Evolutionary conservation across 257 asterid genomes (phyloP).

Genomic region (Solanum commersonii): DNA sequence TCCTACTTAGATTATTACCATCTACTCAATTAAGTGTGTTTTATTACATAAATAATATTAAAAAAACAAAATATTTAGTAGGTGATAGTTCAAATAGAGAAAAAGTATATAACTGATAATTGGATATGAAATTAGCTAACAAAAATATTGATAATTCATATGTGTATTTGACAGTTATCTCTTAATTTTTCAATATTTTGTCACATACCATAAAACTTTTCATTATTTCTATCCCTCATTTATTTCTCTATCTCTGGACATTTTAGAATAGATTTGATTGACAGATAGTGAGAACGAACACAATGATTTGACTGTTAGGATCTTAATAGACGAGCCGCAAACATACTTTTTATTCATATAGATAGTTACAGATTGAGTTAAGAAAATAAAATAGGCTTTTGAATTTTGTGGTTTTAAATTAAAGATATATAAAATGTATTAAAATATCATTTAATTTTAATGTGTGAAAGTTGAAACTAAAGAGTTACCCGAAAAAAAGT

Average conservation of each 20-base stretch:
- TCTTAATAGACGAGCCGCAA: background rate
- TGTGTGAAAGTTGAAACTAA: too few relatives aligned
- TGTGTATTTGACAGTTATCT: background rate
- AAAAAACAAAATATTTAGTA: background rate
- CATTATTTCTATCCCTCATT: background rate
- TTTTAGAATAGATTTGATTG: too few relatives aligned
- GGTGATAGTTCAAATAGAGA: background rate
- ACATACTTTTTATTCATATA: background rate
- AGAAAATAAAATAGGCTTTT: too few relatives aligned
- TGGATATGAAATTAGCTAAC: background rate
- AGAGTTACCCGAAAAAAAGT: accelerated
- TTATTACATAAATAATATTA: background rate
- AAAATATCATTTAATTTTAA: too few relatives aligned
- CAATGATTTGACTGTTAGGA: too few relatives aligned
- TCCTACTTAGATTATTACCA: background rate
- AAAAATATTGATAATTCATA: too few relatives aligned
- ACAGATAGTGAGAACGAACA: background rate
- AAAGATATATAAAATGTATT: too few relatives aligned
- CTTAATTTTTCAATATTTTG: background rate
- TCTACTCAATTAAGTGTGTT: background rate
- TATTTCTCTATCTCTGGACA: background rate
- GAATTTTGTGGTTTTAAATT: too few relatives aligned
- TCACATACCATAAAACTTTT: background rate
- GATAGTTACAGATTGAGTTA: background rate
- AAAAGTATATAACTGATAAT: background rate